A percentile compares a stretch with the other conserved stretches of the same genome.
phyloP scores from a whole-genome alignment of 441 rosid genomes.

The Erysimum pusillum region DNA sequence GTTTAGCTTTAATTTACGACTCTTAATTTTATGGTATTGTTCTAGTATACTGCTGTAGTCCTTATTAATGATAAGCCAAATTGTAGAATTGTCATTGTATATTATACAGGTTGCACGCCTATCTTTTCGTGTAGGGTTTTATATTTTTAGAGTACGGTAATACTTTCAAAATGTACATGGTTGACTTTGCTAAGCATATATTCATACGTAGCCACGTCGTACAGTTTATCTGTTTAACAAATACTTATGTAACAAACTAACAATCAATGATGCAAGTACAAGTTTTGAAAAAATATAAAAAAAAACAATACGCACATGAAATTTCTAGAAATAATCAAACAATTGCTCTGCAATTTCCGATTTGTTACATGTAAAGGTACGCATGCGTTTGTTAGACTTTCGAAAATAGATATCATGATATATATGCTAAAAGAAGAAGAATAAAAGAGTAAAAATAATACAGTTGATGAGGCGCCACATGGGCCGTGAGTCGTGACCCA shows the following conservation, averaged over 20 bases:
- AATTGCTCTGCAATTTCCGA: conserved; percentile 12
- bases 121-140: neutral
- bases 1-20: conserved; percentile 10
- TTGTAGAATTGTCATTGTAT: too few relatives aligned
- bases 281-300: neutral
- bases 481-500: conserved; percentile 36
- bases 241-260: neutral
- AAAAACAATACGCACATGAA: conserved; percentile 31
- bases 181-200: conserved; percentile 33
- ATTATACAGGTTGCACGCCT: neutral
- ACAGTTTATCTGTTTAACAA: neutral
- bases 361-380: neutral
- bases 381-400: conserved; percentile 41
- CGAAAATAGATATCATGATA: neutral
- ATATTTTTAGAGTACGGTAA: neutral
- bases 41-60: neutral
- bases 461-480: conserved; percentile 41
- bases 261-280: neutral
- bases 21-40: neutral
- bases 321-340: conserved; percentile 30
- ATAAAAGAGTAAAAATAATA: neutral
- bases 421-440: too few relatives aligned
- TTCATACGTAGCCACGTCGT: conserved; percentile 33
- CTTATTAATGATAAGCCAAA: neutral
- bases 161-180: conserved; percentile 11